Evolutionary conservation across 306 rosid genomes (phyloP).

Genomic region (Spatholobus suberectus): DNA sequence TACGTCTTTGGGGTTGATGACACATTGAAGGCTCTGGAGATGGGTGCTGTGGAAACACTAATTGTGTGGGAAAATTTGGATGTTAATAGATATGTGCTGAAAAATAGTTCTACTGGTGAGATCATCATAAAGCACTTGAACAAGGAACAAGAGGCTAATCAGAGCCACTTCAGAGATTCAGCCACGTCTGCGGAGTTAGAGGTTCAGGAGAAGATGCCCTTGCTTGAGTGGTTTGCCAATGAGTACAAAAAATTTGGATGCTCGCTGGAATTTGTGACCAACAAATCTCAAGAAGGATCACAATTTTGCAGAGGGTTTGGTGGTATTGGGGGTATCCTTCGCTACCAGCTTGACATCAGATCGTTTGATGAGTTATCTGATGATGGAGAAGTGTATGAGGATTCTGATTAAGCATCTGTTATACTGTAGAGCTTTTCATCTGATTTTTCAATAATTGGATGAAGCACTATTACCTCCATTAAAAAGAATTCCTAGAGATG

Average conservation of each 20-base stretch:
- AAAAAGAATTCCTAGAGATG: not conserved
- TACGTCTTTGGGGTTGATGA: conserved; percentile 91
- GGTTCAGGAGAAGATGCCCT: conserved; percentile 78
- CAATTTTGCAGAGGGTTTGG: conserved; percentile 95
- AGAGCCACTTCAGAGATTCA: conserved; percentile 65
- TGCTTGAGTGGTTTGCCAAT: conserved; percentile 92
- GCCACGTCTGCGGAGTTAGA: conserved; percentile 62
- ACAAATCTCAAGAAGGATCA: conserved; percentile 93
- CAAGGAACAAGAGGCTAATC: conserved; percentile 75
- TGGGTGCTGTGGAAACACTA: conserved; percentile 91
- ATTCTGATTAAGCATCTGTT: conserved; percentile 53
- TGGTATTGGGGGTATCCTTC: conserved; percentile 91
- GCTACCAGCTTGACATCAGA: conserved; percentile 92
- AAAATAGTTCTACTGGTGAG: conserved; percentile 64
- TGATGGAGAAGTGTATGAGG: conserved; percentile 66
- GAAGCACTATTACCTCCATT: not conserved
- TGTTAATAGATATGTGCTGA: conserved; percentile 70
- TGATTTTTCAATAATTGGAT: conserved; percentile 2
- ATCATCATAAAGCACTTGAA: conserved; percentile 67
- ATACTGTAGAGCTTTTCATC: not conserved
- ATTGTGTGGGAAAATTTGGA: conserved; percentile 91
- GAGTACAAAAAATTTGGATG: conserved; percentile 84
- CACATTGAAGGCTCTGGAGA: conserved; percentile 83
- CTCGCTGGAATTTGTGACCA: conserved; percentile 82
- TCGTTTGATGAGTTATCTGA: conserved; percentile 79